Base-by-base conservation (phyloP, 2,329 filamentous ascomycete genomes). In the Aspergillus sp. region DNA sequence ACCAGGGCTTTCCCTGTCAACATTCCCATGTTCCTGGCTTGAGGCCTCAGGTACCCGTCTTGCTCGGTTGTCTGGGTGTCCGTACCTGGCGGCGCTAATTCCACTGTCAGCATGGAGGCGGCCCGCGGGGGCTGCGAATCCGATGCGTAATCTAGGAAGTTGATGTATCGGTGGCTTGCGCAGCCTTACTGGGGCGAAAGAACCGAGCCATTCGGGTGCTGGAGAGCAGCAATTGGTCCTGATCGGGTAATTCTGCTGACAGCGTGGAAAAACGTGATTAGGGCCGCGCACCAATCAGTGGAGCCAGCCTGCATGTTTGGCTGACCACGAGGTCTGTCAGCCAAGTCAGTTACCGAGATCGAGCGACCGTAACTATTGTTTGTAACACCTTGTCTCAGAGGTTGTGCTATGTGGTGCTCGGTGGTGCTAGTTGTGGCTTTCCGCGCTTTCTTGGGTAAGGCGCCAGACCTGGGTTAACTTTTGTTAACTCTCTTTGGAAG, bases 181-280 rank as follows among this genome's bases (percentile, higher is more conserved):
- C 58, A 64, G 61, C 62, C 61, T 63, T 64, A 63, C 63, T 58
- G 54, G 62, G 62, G 59, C 61, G 61, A 41, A 47, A 33, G 54
- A 33, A 41, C 49, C 47, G 22, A 53, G 53, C 54, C 54, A 58
- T 54, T 50, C 51, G 49, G 33, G 51, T 39, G 48, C 51, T 40
- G 22, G 47, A 51, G 34, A 30, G 30, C 19, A 37, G 40, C 39
- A 30, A 39, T 33, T 22, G 34, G 11, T 40, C 42, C 12, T 45
- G n/a, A 41, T 47, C 20, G 46, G 49, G 54, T 30, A 19, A 41
- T 27, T 56, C 22, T 55, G 48, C 51, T 37, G 34, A 37, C 13
- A 2, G 34, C 12, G 34, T n/a, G 40, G 56, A 46, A 62, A 63
- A 64, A 61, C 61, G 59, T 63, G 63, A 64, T 58, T 54, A 39